These are phyloP conservation scores for Candida arabinofermentans DNA, from an alignment of 805 yeast species.

Conservation along the genomic window DNA sequence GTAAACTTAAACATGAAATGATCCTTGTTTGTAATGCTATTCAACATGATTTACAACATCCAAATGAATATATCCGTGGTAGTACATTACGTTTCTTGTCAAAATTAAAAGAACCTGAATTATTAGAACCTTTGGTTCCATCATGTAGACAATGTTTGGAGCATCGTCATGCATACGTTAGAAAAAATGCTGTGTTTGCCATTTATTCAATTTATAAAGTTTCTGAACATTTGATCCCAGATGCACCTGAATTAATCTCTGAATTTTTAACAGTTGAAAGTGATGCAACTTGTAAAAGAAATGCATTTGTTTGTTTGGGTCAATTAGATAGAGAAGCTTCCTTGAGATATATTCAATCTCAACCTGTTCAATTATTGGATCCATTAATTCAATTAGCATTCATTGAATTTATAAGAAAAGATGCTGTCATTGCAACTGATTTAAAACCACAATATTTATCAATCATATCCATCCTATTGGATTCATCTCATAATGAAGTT, in stretches of 20 bases:
- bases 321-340: conserved; percentile 83
- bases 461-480: conserved; percentile 69
- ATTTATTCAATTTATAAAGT: conserved; percentile 76
- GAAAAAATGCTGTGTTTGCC: conserved; percentile 95
- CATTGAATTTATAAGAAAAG: conserved; percentile 86
- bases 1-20: conserved; percentile 97
- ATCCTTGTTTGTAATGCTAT: conserved; percentile 97
- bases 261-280: conserved; percentile 75
- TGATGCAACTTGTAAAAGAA: conserved; percentile 92
- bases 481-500: conserved; percentile 66
- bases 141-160: conserved; percentile 86
- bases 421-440: conserved; percentile 59
- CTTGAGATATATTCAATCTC: conserved; percentile 72
- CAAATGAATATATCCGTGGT: conserved; percentile 95
- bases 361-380: conserved; percentile 63
- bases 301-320: conserved; percentile 86
- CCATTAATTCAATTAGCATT: conserved; percentile 84
- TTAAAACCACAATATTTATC: conserved; percentile 69
- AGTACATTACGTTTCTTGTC: conserved; percentile 88
- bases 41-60: conserved; percentile 95
- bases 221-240: conserved; percentile 86
- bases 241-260: conserved; percentile 82
- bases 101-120: conserved; percentile 87
- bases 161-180: conserved; percentile 96
- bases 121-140: conserved; percentile 93